Percentiles rank a stretch among this genome's conserved stretches.
Conservation (phyloP, 2,329 filamentous ascomycete genomes). For the Fusarium cicatricum region DNA sequence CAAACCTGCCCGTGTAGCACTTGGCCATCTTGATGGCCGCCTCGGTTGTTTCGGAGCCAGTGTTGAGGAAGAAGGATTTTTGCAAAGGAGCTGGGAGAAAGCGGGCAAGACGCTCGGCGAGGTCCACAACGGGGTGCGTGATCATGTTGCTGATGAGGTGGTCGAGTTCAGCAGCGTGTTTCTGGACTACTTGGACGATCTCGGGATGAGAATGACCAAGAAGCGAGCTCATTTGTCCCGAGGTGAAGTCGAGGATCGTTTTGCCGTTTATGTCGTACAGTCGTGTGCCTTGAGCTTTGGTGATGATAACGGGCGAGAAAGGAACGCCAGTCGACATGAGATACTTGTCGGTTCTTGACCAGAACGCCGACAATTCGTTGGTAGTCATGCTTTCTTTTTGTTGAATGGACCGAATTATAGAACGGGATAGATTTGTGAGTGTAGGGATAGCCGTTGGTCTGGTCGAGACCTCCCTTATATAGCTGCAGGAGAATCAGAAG, state of each 20-base stretch:
- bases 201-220: slow-evolving; percentile 66
- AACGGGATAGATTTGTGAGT: no score
- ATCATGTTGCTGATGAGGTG: slow-evolving; percentile 67
- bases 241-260: slow-evolving; percentile 65
- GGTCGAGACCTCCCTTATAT: no score
- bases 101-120: slow-evolving; percentile 58
- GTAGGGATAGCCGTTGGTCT: no score
- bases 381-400: slow-evolving; percentile 7
- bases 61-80: slow-evolving; percentile 65
- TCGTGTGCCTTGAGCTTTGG: slow-evolving; percentile 53
- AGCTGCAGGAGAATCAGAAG: no score
- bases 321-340: slow-evolving; percentile 54
- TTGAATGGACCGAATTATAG: no score
- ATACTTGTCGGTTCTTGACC: slow-evolving; percentile 49
- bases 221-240: slow-evolving; percentile 66
- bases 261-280: slow-evolving; percentile 55
- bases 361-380: slow-evolving; percentile 37
- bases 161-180: slow-evolving; percentile 59
- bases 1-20: slow-evolving; percentile 68
- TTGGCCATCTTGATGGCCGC: slow-evolving; percentile 72
- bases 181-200: slow-evolving; percentile 59
- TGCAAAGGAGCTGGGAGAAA: slow-evolving; percentile 58
- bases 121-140: slow-evolving; percentile 60
- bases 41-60: slow-evolving; percentile 63
- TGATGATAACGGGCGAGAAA: slow-evolving; percentile 52